A percentile compares a stretch with the other conserved stretches of the same genome.
phyloP scores from a whole-genome alignment of 371 early-diverging fungal species.

The Basidiobolus meristosporus region DNA sequence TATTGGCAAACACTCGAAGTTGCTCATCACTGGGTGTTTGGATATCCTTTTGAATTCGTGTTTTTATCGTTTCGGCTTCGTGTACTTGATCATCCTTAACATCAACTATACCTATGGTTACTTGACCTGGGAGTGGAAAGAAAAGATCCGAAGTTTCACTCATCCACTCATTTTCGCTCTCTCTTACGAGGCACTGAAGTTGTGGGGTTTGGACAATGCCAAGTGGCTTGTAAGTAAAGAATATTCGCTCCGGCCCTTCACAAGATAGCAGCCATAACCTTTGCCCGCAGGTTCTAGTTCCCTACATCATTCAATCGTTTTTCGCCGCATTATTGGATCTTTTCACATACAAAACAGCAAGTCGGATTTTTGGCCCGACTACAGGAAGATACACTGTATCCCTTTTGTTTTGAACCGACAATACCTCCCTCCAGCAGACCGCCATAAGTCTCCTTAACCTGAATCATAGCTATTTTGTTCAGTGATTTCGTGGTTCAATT shows the following conservation, averaged over 20 bases:
- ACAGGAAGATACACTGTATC: constrained; percentile 43
- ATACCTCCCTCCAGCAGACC: no score
- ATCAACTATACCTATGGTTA: constrained; percentile 39
- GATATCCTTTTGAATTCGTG: constrained; percentile 21
- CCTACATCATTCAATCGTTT: constrained; percentile 46
- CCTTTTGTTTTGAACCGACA: constrained; percentile 4
- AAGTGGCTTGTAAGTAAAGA: constrained; percentile 19
- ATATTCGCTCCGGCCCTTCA: not conserved
- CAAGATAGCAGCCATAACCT: constrained; percentile 12
- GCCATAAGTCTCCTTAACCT: constrained; percentile 1
- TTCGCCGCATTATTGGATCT: constrained; percentile 55
- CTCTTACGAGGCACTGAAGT: constrained; percentile 35
- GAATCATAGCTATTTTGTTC: constrained; percentile 43
- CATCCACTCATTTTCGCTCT: constrained; percentile 62
- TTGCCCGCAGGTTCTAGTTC: no score
- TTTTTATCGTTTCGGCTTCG: not conserved
- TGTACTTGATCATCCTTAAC: constrained; percentile 1
- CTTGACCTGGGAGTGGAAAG: constrained; percentile 83
- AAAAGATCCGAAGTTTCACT: constrained; percentile 43
- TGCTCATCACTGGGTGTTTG: constrained; percentile 60
- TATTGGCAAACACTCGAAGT: constrained; percentile 83
- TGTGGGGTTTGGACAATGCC: constrained; percentile 35
- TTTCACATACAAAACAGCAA: constrained; percentile 48
- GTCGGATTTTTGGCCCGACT: constrained; percentile 18
- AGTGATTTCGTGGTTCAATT: constrained; percentile 63